A percentile compares a stretch with the other conserved stretches of the same genome.
Evolutionary conservation across 345 rosid species (phyloP).

Genomic region (Turritis glabra): DNA sequence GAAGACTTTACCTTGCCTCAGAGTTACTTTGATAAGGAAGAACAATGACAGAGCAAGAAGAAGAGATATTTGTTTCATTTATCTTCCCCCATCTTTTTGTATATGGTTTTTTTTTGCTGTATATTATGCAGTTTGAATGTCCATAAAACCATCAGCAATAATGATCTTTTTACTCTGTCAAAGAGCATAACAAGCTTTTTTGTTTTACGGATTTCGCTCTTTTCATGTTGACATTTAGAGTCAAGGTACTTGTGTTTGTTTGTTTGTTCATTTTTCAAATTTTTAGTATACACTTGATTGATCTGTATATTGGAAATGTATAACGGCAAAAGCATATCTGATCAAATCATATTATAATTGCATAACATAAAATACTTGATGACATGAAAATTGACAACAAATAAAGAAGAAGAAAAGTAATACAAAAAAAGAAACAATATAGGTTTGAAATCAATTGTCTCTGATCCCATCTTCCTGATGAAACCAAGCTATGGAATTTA

Average conservation of each 20-base stretch:
- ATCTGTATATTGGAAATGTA: background rate
- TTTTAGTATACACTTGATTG: background rate
- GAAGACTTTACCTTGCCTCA: slow-evolving; percentile 90
- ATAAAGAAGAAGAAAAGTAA: background rate
- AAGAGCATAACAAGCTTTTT: slow-evolving; percentile 1
- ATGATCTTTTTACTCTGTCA: background rate
- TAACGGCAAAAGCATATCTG: slow-evolving; percentile 10
- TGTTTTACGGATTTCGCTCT: background rate
- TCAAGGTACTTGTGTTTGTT: background rate
- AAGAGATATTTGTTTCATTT: background rate
- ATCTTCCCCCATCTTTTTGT: slow-evolving; percentile 9
- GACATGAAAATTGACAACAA: slow-evolving; percentile 18
- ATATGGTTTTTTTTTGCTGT: slow-evolving; percentile 7
- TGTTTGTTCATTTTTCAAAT: background rate
- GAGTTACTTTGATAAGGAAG: slow-evolving; percentile 84
- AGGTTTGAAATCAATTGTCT: slow-evolving; percentile 20
- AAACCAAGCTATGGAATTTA: slow-evolving; percentile 25
- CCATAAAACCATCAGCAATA: slow-evolving; percentile 1
- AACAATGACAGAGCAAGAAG: slow-evolving; percentile 36
- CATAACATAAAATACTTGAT: slow-evolving; percentile 19
- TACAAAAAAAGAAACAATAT: slow-evolving; percentile 14
- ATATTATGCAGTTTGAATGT: slow-evolving; percentile 15
- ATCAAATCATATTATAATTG: slow-evolving; percentile 23
- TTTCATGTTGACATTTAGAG: slow-evolving; percentile 5
- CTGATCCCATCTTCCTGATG: slow-evolving; percentile 28